These are phyloP conservation scores for Sclerotinia spermophila DNA, from an alignment of 2,329 filamentous ascomycete genomes.

Conservation along the genomic window DNA sequence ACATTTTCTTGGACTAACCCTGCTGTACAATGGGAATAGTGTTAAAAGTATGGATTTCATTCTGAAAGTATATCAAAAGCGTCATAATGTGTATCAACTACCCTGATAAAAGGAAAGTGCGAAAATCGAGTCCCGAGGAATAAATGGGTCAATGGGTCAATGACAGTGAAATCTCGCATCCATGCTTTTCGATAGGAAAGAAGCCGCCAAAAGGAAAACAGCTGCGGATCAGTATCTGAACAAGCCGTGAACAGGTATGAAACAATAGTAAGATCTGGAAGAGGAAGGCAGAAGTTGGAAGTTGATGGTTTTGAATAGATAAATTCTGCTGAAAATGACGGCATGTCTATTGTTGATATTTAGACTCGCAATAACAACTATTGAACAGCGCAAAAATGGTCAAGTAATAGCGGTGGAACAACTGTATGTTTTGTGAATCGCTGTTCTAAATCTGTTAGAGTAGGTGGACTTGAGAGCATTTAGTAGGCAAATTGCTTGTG, in stretches of 20 bases:
- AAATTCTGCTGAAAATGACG: background rate
- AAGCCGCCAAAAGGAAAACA: background rate
- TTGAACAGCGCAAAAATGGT: background rate
- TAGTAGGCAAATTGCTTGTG: background rate
- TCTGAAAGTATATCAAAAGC: rapidly evolving
- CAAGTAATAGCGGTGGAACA: background rate
- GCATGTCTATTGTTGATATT: too few species aligned
- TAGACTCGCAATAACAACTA: background rate
- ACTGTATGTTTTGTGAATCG: too few species aligned
- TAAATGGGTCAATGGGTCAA: background rate
- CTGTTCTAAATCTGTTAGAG: background rate
- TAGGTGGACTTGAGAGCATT: background rate
- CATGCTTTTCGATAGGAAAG: background rate
- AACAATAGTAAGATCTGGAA: background rate
- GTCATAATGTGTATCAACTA: background rate
- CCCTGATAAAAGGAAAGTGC: background rate
- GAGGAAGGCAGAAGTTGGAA: background rate
- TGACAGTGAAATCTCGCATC: background rate
- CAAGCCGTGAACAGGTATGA: background rate
- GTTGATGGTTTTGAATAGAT: background rate
- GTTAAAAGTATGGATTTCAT: too few species aligned
- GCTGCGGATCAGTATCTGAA: background rate
- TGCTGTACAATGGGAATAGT: background rate
- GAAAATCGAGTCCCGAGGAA: background rate
- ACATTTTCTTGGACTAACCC: background rate